phyloP scores from a whole-genome alignment of 2,329 filamentous ascomycete species.

The Cytospora piceicola region DNA sequence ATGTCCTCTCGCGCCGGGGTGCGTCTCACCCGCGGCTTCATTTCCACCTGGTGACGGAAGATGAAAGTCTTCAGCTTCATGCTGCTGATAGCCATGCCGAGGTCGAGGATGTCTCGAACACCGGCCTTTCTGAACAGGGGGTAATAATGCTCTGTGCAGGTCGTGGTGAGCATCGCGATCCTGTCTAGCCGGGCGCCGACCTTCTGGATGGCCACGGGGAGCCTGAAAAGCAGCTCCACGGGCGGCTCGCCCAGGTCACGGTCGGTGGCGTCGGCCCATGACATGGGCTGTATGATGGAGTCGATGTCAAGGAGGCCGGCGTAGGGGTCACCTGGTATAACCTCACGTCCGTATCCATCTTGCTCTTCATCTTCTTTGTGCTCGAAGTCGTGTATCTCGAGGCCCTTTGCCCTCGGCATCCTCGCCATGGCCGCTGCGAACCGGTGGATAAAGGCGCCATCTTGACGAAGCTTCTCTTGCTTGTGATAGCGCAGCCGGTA shows the following conservation, averaged over 20 bases:
- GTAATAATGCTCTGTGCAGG: constrained; percentile 21
- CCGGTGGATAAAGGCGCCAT: constrained; percentile 15
- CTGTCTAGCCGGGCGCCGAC: constrained; percentile 18
- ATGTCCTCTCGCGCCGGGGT: not conserved
- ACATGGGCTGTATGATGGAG: constrained; percentile 24
- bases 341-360: too few species aligned
- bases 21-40: not conserved
- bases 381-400: constrained; percentile 25
- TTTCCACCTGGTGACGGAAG: constrained; percentile 12
- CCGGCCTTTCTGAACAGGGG: not conserved
- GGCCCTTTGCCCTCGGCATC: constrained; percentile 17
- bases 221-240: constrained; percentile 6
- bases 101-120: not conserved
- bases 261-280: constrained; percentile 15
- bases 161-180: constrained; percentile 15
- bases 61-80: constrained; percentile 19
- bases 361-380: not conserved
- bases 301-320: constrained; percentile 19
- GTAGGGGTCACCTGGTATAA: not conserved
- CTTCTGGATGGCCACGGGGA: constrained; percentile 7
- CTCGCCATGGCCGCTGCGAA: constrained; percentile 20
- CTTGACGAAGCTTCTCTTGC: constrained; percentile 16
- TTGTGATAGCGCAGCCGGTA: constrained; percentile 19
- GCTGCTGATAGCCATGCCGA: constrained; percentile 7
- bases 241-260: constrained; percentile 9